Evolutionary conservation across 106 monocot genomes (phyloP).

Genomic region (Dendrobium huoshanense): DNA sequence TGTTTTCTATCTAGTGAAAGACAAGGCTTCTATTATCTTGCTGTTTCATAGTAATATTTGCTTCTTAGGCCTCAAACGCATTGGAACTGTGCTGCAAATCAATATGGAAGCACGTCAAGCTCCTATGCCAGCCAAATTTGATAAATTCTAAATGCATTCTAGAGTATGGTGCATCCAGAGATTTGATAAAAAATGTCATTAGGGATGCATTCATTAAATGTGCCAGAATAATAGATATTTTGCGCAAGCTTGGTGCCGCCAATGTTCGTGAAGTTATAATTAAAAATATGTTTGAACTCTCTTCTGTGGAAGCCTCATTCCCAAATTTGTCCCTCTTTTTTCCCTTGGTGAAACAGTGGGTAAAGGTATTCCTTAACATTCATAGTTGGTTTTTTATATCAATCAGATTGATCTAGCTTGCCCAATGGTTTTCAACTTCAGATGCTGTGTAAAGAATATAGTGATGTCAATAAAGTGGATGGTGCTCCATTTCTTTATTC

Average conservation of each 20-base stretch:
- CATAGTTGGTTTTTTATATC: background rate
- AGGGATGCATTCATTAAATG: slow-evolving; percentile 39
- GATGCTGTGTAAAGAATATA: slow-evolving; percentile 56
- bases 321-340: slow-evolving; percentile 28
- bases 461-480: slow-evolving; percentile 28
- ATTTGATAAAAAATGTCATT: slow-evolving; percentile 29
- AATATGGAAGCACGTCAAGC: slow-evolving; percentile 31
- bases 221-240: slow-evolving; percentile 33
- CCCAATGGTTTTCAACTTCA: slow-evolving; percentile 23
- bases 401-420: slow-evolving; percentile 5
- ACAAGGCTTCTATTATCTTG: background rate
- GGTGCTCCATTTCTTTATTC: slow-evolving; percentile 44
- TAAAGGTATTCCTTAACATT: slow-evolving; percentile 55
- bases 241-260: slow-evolving; percentile 26
- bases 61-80: slow-evolving; percentile 36
- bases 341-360: slow-evolving; percentile 68
- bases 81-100: slow-evolving; percentile 35
- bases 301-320: slow-evolving; percentile 22
- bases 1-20: background rate
- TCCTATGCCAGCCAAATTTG: slow-evolving; percentile 10
- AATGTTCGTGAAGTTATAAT: slow-evolving; percentile 28
- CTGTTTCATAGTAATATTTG: background rate
- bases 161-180: slow-evolving; percentile 6
- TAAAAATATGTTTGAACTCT: slow-evolving; percentile 34
- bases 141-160: slow-evolving; percentile 10